These are phyloP conservation scores for Dactylonectria macrodidyma DNA, from an alignment of 2,329 filamentous ascomycete genomes.

Conservation along the genomic window DNA sequence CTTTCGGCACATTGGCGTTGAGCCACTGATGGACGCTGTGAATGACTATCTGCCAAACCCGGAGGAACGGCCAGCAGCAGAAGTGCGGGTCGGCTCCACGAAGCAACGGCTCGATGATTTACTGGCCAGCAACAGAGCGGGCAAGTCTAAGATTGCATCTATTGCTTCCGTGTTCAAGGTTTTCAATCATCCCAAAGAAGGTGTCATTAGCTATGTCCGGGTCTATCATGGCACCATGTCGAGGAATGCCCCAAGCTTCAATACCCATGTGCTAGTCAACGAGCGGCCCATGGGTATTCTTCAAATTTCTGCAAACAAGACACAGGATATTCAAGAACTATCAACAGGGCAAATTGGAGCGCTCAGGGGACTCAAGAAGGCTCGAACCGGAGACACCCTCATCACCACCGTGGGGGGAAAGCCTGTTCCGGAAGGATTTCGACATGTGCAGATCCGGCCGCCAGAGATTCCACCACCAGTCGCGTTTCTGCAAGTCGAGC, in stretches of 20 bases:
- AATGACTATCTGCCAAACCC: slow-evolving; percentile 90
- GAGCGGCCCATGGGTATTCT: slow-evolving; percentile 87
- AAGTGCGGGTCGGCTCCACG: slow-evolving; percentile 79
- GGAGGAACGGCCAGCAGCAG: slow-evolving; percentile 82
- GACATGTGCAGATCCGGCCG: slow-evolving; percentile 85
- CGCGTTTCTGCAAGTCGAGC: slow-evolving; percentile 96
- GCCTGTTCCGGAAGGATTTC: slow-evolving; percentile 77
- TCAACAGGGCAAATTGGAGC: slow-evolving; percentile 93
- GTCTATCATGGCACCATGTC: slow-evolving; percentile 89
- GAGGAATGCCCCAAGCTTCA: slow-evolving; percentile 84
- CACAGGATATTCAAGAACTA: slow-evolving; percentile 86
- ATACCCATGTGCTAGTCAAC: slow-evolving; percentile 84
- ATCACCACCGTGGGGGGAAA: slow-evolving; percentile 77
- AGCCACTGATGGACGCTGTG: slow-evolving; percentile 90
- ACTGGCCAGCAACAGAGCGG: slow-evolving; percentile 57
- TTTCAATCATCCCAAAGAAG: slow-evolving; percentile 87
- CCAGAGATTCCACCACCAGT: slow-evolving; percentile 94
- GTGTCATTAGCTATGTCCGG: slow-evolving; percentile 91
- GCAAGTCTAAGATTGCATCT: slow-evolving; percentile 57
- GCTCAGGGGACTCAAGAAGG: slow-evolving; percentile 88
- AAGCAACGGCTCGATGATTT: slow-evolving; percentile 54
- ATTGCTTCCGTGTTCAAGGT: slow-evolving; percentile 92
- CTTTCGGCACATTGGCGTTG: slow-evolving; percentile 93
- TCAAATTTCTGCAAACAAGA: slow-evolving; percentile 91
- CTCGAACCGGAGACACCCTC: slow-evolving; percentile 94